A percentile compares a stretch with the other conserved stretches of the same genome.
phyloP scores from a whole-genome alignment of 345 rosid genomes.

The Leavenworthia alabamica region DNA sequence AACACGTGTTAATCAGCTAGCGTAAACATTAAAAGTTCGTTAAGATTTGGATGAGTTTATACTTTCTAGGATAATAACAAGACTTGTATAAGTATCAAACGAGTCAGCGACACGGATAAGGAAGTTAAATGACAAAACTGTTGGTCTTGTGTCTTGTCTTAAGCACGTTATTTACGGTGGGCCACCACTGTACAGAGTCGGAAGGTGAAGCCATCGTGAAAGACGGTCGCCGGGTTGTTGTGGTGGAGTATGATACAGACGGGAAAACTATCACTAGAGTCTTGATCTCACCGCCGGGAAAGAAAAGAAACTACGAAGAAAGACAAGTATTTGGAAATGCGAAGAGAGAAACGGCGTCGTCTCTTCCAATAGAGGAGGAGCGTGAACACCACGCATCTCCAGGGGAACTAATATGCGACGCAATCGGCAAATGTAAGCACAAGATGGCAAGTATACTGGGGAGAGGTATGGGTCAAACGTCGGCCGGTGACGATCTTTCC shows the following conservation, averaged over 20 bases:
- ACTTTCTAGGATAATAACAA: not conserved
- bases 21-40: not conserved
- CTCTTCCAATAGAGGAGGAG: not conserved
- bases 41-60: not conserved
- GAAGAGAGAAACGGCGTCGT: constrained; percentile 27
- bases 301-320: not conserved
- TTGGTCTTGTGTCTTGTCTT: constrained; percentile 13
- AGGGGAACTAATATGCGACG: constrained; percentile 45
- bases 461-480: constrained; percentile 30
- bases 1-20: constrained; percentile 9
- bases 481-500: not conserved
- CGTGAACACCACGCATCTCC: constrained; percentile 7
- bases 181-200: not conserved
- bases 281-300: constrained; percentile 41
- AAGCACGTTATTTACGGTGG: not conserved
- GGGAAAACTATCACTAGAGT: constrained; percentile 54
- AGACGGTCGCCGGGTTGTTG: constrained; percentile 28
- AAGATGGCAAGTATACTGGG: constrained; percentile 35
- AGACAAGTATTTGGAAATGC: not conserved
- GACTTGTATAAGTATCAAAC: not conserved
- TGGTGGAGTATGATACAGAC: constrained; percentile 50
- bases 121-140: constrained; percentile 1
- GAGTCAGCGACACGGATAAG: not conserved
- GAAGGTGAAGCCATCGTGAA: constrained; percentile 14
- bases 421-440: constrained; percentile 40